These are phyloP conservation scores for Marasmius oreades DNA, from an alignment of 1,284 basidiomycete genomes.

Conservation along the genomic window DNA sequence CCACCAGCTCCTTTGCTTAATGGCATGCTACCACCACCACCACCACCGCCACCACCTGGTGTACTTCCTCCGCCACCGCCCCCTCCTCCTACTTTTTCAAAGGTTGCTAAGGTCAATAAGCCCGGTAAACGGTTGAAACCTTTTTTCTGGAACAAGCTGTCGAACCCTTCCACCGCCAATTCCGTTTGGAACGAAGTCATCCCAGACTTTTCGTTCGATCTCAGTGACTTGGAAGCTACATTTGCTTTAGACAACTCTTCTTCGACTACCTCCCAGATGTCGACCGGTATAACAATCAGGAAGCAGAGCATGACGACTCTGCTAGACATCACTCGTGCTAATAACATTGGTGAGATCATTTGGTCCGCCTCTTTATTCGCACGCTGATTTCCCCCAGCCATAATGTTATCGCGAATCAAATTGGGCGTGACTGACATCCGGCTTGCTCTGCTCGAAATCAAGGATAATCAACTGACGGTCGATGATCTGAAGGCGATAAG, in stretches of 20 bases:
- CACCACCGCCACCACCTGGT: conserved; percentile 22
- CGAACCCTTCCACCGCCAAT: conserved; percentile 35
- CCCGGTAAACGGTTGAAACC: conserved; percentile 72
- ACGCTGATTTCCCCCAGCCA: conserved; percentile 41
- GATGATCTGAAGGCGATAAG: conserved; percentile 75
- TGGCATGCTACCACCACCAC: conserved; percentile 20
- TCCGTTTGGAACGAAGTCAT: conserved; percentile 75
- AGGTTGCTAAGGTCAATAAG: conserved; percentile 26
- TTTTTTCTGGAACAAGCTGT: conserved; percentile 88
- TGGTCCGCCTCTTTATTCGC: not conserved
- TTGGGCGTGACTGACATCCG: conserved; percentile 61
- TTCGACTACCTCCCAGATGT: conserved; percentile 39
- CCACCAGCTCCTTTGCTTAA: conserved; percentile 24
- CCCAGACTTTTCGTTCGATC: conserved; percentile 41
- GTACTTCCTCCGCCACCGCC: conserved; percentile 22
- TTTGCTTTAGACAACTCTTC: conserved; percentile 62
- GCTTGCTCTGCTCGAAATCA: conserved; percentile 63
- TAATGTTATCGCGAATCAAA: conserved; percentile 79
- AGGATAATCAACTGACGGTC: conserved; percentile 61
- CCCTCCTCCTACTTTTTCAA: conserved; percentile 31
- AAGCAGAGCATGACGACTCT: conserved; percentile 66
- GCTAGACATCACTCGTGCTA: conserved; percentile 79
- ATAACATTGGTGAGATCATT: conserved; percentile 65
- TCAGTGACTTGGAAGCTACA: conserved; percentile 72
- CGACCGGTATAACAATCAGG: conserved; percentile 37